These are phyloP conservation scores for Pelagomonas calceolata DNA, from an alignment of 108 stramenopile genomes.

Conservation along the genomic window DNA sequence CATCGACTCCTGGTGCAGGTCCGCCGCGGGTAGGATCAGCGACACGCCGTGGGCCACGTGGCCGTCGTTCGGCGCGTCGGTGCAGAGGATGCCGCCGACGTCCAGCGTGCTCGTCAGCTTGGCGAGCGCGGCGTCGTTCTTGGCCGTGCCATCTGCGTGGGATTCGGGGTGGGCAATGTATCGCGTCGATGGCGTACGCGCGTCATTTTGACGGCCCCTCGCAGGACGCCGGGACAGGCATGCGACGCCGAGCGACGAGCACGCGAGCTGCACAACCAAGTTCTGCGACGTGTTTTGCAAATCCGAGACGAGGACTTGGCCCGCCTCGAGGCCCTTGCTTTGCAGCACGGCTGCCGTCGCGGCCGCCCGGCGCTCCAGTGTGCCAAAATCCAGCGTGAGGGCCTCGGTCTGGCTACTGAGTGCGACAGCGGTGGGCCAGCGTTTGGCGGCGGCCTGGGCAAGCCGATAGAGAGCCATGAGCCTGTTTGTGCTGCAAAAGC, in stretches of 20 bases:
- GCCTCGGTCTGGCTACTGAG: too few species aligned
- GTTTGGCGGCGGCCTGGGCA: too few species aligned
- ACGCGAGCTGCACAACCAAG: slow-evolving; percentile 37
- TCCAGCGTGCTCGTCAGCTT: slow-evolving; percentile 27
- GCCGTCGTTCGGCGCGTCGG: slow-evolving; percentile 27
- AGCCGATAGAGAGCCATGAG: too few species aligned
- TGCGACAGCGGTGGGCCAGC: too few species aligned
- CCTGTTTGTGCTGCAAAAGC: too few species aligned
- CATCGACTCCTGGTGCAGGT: neutral
- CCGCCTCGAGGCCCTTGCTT: slow-evolving; percentile 24
- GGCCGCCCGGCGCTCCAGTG: slow-evolving; percentile 7
- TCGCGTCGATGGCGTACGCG: too few species aligned
- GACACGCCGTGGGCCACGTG: too few species aligned
- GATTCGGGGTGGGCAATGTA: too few species aligned
- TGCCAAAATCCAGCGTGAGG: too few species aligned
- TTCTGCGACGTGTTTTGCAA: slow-evolving; percentile 37
- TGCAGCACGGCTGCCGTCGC: slow-evolving; percentile 24
- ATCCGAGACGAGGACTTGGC: slow-evolving; percentile 34
- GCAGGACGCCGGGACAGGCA: too few species aligned
- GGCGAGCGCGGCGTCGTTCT: slow-evolving; percentile 22
- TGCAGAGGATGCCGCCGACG: slow-evolving; percentile 5
- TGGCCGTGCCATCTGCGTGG: slow-evolving; percentile 26
- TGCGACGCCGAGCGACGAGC: slow-evolving; percentile 32
- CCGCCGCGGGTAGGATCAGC: too few species aligned
- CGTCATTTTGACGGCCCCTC: too few species aligned